A percentile compares a stretch with the other conserved stretches of the same genome.
phyloP scores from a whole-genome alignment of 2,329 filamentous ascomycete species.

The Ramularia endophylla region DNA sequence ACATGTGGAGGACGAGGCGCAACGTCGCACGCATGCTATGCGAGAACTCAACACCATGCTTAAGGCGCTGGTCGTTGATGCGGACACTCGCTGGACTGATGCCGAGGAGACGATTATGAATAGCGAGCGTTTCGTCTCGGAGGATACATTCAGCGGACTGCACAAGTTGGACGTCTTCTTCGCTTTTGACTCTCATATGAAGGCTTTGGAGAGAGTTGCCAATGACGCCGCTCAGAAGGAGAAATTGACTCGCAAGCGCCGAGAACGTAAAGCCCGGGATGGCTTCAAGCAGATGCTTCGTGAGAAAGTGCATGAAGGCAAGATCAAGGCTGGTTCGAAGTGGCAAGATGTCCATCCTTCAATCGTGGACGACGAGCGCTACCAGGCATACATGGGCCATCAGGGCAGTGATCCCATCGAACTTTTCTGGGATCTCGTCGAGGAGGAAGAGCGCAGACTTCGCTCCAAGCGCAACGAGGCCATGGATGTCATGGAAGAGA shows the following conservation, averaged over 20 bases:
- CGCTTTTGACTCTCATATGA: constrained; percentile 93
- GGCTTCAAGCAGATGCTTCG: constrained; percentile 67
- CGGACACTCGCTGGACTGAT: constrained; percentile 91
- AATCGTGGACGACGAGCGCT: constrained; percentile 75
- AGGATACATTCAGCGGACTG: constrained; percentile 79
- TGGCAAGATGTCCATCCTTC: constrained; percentile 76
- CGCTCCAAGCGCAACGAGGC: constrained; percentile 27
- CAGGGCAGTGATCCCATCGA: constrained; percentile 60
- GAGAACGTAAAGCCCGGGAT: constrained; percentile 82
- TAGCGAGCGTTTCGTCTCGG: constrained; percentile 69
- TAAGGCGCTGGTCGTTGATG: constrained; percentile 74
- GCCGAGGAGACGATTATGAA: constrained; percentile 76
- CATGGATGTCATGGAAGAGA: constrained; percentile 52
- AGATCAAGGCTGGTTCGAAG: constrained; percentile 83
- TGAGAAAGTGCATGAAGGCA: constrained; percentile 67
- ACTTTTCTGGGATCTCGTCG: constrained; percentile 91
- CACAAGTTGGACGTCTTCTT: constrained; percentile 85
- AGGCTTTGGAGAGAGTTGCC: constrained; percentile 79
- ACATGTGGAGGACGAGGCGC: constrained; percentile 68
- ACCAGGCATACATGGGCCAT: constrained; percentile 76
- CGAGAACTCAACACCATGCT: constrained; percentile 75
- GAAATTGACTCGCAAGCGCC: constrained; percentile 71
- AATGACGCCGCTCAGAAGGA: constrained; percentile 87
- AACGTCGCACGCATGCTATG: constrained; percentile 71
- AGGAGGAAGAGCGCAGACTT: constrained; percentile 73